Base-by-base conservation (phyloP, 495 filamentous ascomycete species). In the Hamigera avellanea region DNA sequence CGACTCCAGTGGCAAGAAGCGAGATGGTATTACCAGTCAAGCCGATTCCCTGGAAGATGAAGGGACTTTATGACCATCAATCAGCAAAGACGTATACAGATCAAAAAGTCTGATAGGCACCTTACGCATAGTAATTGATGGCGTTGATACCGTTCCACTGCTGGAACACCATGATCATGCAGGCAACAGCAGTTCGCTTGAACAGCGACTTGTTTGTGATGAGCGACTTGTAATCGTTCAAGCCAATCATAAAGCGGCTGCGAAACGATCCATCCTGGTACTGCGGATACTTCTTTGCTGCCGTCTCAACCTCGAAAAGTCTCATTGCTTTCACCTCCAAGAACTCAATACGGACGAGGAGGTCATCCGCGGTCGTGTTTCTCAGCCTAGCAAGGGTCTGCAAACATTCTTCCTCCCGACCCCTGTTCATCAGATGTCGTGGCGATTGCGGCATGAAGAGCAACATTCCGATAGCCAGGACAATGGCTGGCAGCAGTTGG, bases 381-480 rank as follows among this genome's bases (percentile, higher is more conserved):
- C 83, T 77, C 7, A 91, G 74, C 26, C 38, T 65, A 2, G 83
- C 70, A 10, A 88, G 66, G 1, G 81, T 74, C 23, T 61, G 60
- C 26, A 72, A 73, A 1, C 78, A 78, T 54, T 85, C 78, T 1
- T 62, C 65, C 48, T 83, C 76, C 26, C 78, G 79, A 27, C 64
- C 58, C 42, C 78, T 77, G 43, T 83, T 75, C 34, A 83, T 66
- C 2, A 89, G 62, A 71, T 82, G 83, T 49, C 84, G 74, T 0
- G 84, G 84, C 0, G 80, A 85, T 59, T 83, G 84, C 2, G 83
- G 84, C 81, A 91, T 73, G 54, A 85, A 85, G 30, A 82, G 48
- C 33, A 61, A 45, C 48, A 66, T 58, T 4, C 66, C 66, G 16
- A 46, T 36, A 2, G 48, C 54, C n/a, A 72, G 55, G 14, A 62